Conservation (phyloP, 2,329 filamentous ascomycete genomes). For the Fonsecaea pedrosoi region DNA sequence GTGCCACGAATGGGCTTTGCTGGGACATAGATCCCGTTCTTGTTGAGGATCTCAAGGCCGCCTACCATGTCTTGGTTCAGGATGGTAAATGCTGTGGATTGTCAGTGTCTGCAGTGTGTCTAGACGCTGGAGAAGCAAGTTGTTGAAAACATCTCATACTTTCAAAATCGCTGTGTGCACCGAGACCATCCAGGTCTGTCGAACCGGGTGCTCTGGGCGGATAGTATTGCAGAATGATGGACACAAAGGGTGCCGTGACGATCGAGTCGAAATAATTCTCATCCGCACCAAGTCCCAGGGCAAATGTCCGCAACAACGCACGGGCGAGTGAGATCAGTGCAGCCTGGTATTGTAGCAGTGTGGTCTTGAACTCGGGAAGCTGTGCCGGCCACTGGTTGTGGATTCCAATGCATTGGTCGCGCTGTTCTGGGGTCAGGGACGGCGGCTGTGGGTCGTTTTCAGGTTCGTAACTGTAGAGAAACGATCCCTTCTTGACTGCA, state of each 20-base stretch:
- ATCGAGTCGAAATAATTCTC: conserved; percentile 64
- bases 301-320: conserved; percentile 59
- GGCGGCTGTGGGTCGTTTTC: conserved; percentile 20
- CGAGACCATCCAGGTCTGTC: conserved; percentile 46
- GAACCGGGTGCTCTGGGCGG: conserved; percentile 37
- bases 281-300: conserved; percentile 60
- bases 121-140: neutral
- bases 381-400: conserved; percentile 20
- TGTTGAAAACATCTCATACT: conserved; percentile 51
- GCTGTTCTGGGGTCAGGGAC: conserved; percentile 1
- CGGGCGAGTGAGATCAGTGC: conserved; percentile 56
- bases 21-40: conserved; percentile 51
- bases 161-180: conserved; percentile 60
- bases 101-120: conserved; percentile 13
- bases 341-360: conserved; percentile 30
- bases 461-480: conserved; percentile 36
- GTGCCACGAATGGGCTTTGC: conserved; percentile 50
- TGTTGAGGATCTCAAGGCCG: conserved; percentile 58
- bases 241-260: conserved; percentile 39
- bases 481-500: conserved; percentile 28
- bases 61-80: conserved; percentile 61
- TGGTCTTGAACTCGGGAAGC: conserved; percentile 35
- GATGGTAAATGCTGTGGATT: conserved; percentile 52
- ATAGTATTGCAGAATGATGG: conserved; percentile 41
- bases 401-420: conserved; percentile 22